Percentiles rank a stretch among this genome's conserved stretches.
Conservation (phyloP, 495 filamentous ascomycete genomes). For the Penicillium daleae region DNA sequence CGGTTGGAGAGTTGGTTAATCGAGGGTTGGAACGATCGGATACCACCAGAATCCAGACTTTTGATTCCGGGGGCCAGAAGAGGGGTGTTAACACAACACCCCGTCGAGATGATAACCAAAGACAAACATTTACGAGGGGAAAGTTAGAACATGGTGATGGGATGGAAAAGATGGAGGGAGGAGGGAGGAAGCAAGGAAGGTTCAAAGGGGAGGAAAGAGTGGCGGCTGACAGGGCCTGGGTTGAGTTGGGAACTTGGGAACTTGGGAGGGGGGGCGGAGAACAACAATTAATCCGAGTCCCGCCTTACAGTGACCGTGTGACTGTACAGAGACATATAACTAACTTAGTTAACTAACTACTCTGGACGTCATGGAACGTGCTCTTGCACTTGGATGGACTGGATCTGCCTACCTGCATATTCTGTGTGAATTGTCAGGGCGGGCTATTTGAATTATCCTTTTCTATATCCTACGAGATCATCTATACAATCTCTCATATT, state of each 20-base stretch:
- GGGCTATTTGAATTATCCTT: neutral
- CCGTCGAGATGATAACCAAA: slow-evolving; percentile 31
- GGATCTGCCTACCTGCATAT: neutral
- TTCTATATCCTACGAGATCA: no score
- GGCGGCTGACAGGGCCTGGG: slow-evolving; percentile 45
- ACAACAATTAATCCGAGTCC: slow-evolving; percentile 38
- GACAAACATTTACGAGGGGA: slow-evolving; percentile 31
- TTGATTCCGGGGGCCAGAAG: neutral
- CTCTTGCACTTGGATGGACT: neutral
- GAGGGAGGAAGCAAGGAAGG: slow-evolving; percentile 28
- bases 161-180: neutral
- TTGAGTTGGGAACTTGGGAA: slow-evolving; percentile 23
- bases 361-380: slow-evolving; percentile 6
- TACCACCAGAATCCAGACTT: neutral
- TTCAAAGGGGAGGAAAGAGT: slow-evolving; percentile 32
- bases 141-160: slow-evolving; percentile 16
- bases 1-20: slow-evolving; percentile 5
- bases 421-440: neutral
- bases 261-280: slow-evolving; percentile 36
- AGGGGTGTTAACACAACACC: slow-evolving; percentile 21
- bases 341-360: no score
- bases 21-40: slow-evolving; percentile 10
- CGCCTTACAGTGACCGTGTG: slow-evolving; percentile 9
- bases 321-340: slow-evolving; percentile 1
- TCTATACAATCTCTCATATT: neutral